Percentiles rank a stretch among this genome's conserved stretches.
phyloP scores from a whole-genome alignment of 1,139 yeast genomes.

The Geotrichum bryndzae region DNA sequence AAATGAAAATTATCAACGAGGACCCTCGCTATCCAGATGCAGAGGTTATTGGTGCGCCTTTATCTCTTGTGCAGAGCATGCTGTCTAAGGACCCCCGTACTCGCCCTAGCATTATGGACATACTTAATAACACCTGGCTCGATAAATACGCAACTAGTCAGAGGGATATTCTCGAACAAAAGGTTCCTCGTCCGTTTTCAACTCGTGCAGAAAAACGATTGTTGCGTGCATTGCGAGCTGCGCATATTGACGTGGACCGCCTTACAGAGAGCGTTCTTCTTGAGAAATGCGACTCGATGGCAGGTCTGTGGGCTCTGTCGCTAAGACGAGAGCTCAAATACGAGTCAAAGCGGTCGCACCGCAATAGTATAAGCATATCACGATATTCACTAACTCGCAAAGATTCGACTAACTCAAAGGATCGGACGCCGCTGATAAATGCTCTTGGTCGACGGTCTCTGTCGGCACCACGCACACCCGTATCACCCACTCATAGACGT shows the following conservation, averaged over 20 bases:
- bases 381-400: conserved; percentile 31
- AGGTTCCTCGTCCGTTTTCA: conserved; percentile 45
- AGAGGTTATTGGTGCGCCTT: conserved; percentile 45
- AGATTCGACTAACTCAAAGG: conserved; percentile 41
- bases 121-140: conserved; percentile 58
- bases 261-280: conserved; percentile 56
- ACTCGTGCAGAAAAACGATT: conserved; percentile 60
- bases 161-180: conserved; percentile 36
- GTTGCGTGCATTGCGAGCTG: conserved; percentile 55
- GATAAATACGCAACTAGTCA: conserved; percentile 44
- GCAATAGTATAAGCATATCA: conserved; percentile 24
- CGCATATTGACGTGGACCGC: conserved; percentile 61
- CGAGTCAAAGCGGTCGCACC: conserved; percentile 30
- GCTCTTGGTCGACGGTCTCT: conserved; percentile 26
- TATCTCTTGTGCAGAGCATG: conserved; percentile 47
- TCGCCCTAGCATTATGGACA: conserved; percentile 58
- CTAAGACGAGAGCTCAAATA: conserved; percentile 55
- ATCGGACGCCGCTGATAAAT: conserved; percentile 22
- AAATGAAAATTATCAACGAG: conserved; percentile 52
- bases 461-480: conserved; percentile 21
- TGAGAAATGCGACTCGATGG: conserved; percentile 65
- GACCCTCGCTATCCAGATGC: conserved; percentile 51
- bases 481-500: background rate
- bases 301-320: conserved; percentile 79
- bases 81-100: conserved; percentile 59